These are phyloP conservation scores for Xylaria sp. DNA, from an alignment of 2,329 filamentous ascomycete species.

Conservation along the genomic window DNA sequence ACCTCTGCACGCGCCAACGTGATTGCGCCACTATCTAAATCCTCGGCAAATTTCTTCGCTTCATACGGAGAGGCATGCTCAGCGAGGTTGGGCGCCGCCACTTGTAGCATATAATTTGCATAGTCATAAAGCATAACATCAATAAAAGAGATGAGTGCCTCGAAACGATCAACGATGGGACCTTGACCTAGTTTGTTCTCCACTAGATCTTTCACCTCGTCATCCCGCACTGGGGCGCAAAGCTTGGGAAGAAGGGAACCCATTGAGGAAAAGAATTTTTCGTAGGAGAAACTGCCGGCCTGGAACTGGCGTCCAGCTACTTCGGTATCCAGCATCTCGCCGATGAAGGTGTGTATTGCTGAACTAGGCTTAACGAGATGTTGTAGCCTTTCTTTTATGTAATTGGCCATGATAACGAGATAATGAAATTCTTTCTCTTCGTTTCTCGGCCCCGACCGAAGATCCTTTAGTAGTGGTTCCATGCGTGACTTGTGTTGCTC, in stretches of 20 bases:
- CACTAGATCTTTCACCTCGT: conserved; percentile 74
- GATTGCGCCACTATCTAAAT: conserved; percentile 66
- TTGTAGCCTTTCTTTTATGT: conserved; percentile 77
- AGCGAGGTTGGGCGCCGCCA: conserved; percentile 76
- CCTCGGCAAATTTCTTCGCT: conserved; percentile 74
- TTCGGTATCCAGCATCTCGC: conserved; percentile 78
- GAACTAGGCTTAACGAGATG: conserved; percentile 76
- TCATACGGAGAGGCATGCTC: conserved; percentile 79
- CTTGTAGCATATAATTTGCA: conserved; percentile 80
- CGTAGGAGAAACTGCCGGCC: conserved; percentile 80
- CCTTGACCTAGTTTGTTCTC: conserved; percentile 69
- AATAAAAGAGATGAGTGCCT: conserved; percentile 78
- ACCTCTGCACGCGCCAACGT: conserved; percentile 68
- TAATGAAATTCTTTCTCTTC: conserved; percentile 73
- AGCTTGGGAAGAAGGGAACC: conserved; percentile 79
- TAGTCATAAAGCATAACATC: conserved; percentile 83
- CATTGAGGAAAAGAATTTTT: conserved; percentile 82
- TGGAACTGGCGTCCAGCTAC: conserved; percentile 75
- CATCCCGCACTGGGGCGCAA: conserved; percentile 83
- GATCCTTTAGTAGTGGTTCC: conserved; percentile 64
- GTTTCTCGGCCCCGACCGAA: conserved; percentile 72
- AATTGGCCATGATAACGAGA: conserved; percentile 76
- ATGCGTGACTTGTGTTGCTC: conserved; percentile 64
- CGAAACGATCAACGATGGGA: conserved; percentile 78
- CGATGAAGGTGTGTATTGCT: conserved; percentile 78